Evolutionary conservation across 352 stramenopile species (phyloP).

Genomic region (Globisporangium rhizosaccharum): DNA sequence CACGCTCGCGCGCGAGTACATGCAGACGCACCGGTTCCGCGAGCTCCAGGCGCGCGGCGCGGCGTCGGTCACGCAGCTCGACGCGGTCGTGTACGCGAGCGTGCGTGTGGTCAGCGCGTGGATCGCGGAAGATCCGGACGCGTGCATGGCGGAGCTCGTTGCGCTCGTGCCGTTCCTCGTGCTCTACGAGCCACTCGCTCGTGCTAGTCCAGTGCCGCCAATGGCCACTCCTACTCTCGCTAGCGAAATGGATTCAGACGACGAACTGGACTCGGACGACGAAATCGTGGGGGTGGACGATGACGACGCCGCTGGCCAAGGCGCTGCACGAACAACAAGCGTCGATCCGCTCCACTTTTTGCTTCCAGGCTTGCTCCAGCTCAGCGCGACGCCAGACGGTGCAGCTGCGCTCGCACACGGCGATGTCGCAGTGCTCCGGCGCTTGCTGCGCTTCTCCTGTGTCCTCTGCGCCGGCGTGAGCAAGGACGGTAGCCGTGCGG

Average conservation of each 20-base stretch:
- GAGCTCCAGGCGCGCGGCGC: slow-evolving; percentile 32
- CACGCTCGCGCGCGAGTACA: slow-evolving; percentile 57
- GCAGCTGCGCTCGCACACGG: slow-evolving; percentile 46
- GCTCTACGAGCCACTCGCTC: slow-evolving; percentile 35
- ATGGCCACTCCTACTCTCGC: slow-evolving; percentile 16
- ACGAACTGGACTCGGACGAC: slow-evolving; percentile 71
- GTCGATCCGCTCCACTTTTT: slow-evolving; percentile 79
- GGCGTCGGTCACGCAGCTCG: slow-evolving; percentile 40
- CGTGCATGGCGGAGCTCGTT: slow-evolving; percentile 57
- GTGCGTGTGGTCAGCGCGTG: slow-evolving; percentile 72
- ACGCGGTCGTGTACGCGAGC: slow-evolving; percentile 74
- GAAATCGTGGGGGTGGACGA: slow-evolving; percentile 30
- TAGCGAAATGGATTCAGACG: slow-evolving; percentile 47
- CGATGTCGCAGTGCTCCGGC: slow-evolving; percentile 49
- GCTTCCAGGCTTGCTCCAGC: slow-evolving; percentile 70
- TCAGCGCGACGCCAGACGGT: slow-evolving; percentile 60
- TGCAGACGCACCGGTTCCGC: slow-evolving; percentile 65
- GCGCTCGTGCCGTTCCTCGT: slow-evolving; percentile 77
- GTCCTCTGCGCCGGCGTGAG: slow-evolving; percentile 53
- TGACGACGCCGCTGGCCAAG: slow-evolving; percentile 9
- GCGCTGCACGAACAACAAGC: slow-evolving; percentile 26
- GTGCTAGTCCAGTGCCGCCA: not conserved
- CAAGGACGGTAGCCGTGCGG: slow-evolving; percentile 28
- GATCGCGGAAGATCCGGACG: slow-evolving; percentile 82
- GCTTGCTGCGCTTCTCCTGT: slow-evolving; percentile 75